A percentile compares a stretch with the other conserved stretches of the same genome.
Conservation (phyloP, 1,284 basidiomycete species). For the Papiliotrema terrestris region DNA sequence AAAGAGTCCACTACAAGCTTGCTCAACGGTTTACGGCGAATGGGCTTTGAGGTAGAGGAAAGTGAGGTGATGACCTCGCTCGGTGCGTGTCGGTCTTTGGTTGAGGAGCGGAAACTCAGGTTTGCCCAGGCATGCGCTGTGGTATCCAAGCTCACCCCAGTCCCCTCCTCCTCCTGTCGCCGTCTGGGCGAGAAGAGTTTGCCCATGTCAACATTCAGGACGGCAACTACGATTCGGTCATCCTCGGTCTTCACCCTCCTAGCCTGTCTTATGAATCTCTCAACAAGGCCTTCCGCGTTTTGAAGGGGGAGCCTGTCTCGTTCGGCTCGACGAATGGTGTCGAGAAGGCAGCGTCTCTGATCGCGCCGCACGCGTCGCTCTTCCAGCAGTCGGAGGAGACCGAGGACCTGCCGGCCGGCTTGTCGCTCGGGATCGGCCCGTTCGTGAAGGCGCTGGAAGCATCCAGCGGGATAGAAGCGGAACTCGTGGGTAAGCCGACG, state of each 20-base stretch:
- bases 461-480: conserved; percentile 54
- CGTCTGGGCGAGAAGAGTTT: conserved; percentile 59
- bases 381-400: conserved; percentile 58
- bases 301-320: conserved; percentile 46
- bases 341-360: conserved; percentile 49
- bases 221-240: conserved; percentile 57
- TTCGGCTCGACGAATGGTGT: neutral
- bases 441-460: conserved; percentile 64
- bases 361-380: conserved; percentile 51
- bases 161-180: conserved; percentile 60
- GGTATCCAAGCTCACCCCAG: conserved; percentile 21
- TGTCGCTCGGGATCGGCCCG: conserved; percentile 66
- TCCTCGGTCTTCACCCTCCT: conserved; percentile 62
- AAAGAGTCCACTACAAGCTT: conserved; percentile 56
- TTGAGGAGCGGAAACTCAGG: conserved; percentile 52
- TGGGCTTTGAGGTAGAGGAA: conserved; percentile 56
- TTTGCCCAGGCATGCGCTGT: conserved; percentile 31
- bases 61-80: conserved; percentile 62
- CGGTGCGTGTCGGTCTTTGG: conserved; percentile 56
- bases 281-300: conserved; percentile 64
- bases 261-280: conserved; percentile 57
- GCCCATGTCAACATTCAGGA: conserved; percentile 14
- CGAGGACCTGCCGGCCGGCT: conserved; percentile 50
- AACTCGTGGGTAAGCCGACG: conserved; percentile 64
- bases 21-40: conserved; percentile 49